Base-by-base conservation (phyloP, 2,329 filamentous ascomycete genomes). In the Cladophialophora yegresii region DNA sequence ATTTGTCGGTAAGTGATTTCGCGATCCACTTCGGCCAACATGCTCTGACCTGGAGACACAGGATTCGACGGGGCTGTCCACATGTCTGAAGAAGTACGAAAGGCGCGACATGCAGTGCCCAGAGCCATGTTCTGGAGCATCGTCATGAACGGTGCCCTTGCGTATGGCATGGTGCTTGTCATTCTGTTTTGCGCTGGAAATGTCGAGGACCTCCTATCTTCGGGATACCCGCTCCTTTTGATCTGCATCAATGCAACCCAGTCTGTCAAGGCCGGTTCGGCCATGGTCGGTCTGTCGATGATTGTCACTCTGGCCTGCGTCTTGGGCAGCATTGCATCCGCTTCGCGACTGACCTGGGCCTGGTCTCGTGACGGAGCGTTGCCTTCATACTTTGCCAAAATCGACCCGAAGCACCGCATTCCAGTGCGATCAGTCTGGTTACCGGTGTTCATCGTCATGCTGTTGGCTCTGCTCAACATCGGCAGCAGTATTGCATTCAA, bases 351-450 rank as follows among this genome's bases (percentile, higher is more conserved):
- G 4, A 78, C 79, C 0, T 83, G 81, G 81, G 79, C 79, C 0
- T 83, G 81, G 73, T 78, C 80, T n/a, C 72, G 78, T 3, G 81
- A 83, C 61, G 79, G 79, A 3, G 81, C 78, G 3, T 69, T 82
- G 0, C 80, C 80, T 0, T 75, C 75, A 50, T 77, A 73, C 10
- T 77, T 78, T 61, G 71, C 74, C 49, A 62, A 74, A 70, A 71
- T 79, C 51, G 73, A 76, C 61, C 67, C 67, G 4, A 73, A 71
- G 16, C 70, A 72, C 47, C 72, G 72, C 45, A 76, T 78, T 30
- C 79, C 79, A 0, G 70, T 75, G 30, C 77, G 77, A 5, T 75
- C 77, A 4, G 71, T 81, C 32, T 71, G 73, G 62, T 67, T 81
- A 8, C 74, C 75, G 7, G 71, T 73, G 36, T 61, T 70, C 9